Evolutionary conservation across 192 early-diverging fungal species (phyloP), one percentile per base, ranked within the genome.

Genomic region (Geranomyces michiganensis): DNA sequence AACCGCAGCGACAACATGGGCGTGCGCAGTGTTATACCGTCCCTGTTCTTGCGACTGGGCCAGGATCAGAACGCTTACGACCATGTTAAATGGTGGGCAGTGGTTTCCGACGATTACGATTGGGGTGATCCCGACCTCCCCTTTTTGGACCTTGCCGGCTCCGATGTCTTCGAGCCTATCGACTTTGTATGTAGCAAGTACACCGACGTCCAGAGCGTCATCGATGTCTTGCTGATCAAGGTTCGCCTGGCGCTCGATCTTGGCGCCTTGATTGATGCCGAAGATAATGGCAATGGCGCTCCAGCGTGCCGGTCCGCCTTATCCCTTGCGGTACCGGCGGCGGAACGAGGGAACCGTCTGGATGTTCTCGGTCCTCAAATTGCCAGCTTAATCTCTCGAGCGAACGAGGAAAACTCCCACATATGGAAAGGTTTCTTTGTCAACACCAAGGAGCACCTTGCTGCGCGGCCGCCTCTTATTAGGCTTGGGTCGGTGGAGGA

Each of bases 11-110:
- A 67, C 45, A 67, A 67, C 26, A 5, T 67, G 6, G 44, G 65
- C 49, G 46, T 67, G 1, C 44, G 65, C 1, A n/a, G 1, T 0
- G n/a, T 29, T 9, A 43, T 32, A 8, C 46, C 49, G 45, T 1
- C 27, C 56, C 44, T 67, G 41, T 12, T 67, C 10, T 43, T 67
- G 1, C 65, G 65, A 21, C 65, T 67, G 41, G 65, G 41, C 46
- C 45, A 58, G 19, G n/a, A 21, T 58, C 65, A 67, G 46, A 46
- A 67, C 3, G 45, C 41, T 10, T 67, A 67, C 47, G 65, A 67
- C 31, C 59, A 62, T 49, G 22, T 67, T n/a, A 67, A 67, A 22
- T 67, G 65, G 65, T 67, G 65, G 44, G 41, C 41, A 32, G 26
- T n/a, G 13, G 65, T 27, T 9, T 0, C n/a, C 13, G 22, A n/a